Conservation (phyloP, 2,329 filamentous ascomycete species). For the Microdochium bolleyi region DNA sequence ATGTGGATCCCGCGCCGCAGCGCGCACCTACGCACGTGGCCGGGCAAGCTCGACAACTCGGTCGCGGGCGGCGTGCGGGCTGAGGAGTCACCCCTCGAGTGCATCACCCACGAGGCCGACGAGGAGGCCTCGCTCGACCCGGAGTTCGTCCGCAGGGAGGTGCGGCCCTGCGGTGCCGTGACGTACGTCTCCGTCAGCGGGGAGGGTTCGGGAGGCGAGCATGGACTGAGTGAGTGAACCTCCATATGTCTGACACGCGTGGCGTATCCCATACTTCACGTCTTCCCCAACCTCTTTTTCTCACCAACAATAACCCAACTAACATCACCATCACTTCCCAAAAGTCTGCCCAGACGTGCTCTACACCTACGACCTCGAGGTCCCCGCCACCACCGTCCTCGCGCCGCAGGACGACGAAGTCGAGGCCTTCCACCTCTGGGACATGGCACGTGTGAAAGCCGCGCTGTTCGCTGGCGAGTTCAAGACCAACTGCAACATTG, state of each 20-base stretch:
- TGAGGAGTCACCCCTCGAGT: conserved; percentile 54
- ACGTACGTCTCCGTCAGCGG: conserved; percentile 61
- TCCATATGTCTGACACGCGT: no score
- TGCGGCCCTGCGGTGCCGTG: conserved; percentile 49
- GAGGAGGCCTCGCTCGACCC: conserved; percentile 61
- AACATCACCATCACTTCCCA: background rate
- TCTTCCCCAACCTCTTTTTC: no score
- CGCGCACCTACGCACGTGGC: conserved; percentile 58
- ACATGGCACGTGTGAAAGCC: conserved; percentile 47
- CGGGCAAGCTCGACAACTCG: conserved; percentile 64
- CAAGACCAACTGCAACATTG: conserved; percentile 75
- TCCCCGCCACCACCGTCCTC: conserved; percentile 48
- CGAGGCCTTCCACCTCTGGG: conserved; percentile 63
- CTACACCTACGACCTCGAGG: conserved; percentile 71
- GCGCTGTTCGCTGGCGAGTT: conserved; percentile 63
- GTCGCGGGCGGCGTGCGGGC: conserved; percentile 64
- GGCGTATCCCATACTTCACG: no score
- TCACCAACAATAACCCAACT: no score
- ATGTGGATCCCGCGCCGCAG: conserved; percentile 64
- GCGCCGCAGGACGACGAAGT: conserved; percentile 73
- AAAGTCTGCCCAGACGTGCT: conserved; percentile 24
- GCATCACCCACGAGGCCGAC: conserved; percentile 57
- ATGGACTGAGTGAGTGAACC: conserved; percentile 25
- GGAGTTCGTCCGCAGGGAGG: conserved; percentile 45
- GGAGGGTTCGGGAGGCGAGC: conserved; percentile 55